phyloP scores from a whole-genome alignment of 768 basidiomycete species.

The Rhodosporidiobolus sp. region DNA sequence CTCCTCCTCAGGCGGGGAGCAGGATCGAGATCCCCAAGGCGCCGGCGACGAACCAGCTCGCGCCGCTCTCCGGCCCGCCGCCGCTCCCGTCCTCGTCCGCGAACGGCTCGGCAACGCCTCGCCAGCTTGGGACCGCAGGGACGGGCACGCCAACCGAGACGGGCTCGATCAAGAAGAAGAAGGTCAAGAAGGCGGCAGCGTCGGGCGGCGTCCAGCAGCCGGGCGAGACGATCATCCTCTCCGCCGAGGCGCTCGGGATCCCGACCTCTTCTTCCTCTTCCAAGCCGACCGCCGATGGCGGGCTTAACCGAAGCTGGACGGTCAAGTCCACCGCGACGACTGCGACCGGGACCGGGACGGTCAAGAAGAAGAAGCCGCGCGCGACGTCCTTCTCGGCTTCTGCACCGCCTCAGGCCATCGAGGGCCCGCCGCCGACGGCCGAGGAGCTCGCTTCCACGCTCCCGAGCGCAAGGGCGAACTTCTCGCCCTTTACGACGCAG shows the following conservation, averaged over 20 bases:
- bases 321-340: slow-evolving; percentile 20
- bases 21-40: slow-evolving; percentile 2
- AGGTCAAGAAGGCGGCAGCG: slow-evolving; percentile 12
- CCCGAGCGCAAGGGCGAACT: slow-evolving; percentile 4
- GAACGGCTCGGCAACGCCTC: neutral
- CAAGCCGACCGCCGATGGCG: neutral
- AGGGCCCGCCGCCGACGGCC: slow-evolving; percentile 6
- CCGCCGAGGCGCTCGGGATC: slow-evolving; percentile 34
- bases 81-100: neutral
- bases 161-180: slow-evolving; percentile 23
- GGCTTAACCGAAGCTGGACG: neutral
- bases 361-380: slow-evolving; percentile 28
- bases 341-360: neutral
- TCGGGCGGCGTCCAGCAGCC: slow-evolving; percentile 5
- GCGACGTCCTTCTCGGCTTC: neutral
- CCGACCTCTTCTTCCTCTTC: slow-evolving; percentile 6
- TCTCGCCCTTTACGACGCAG: slow-evolving; percentile 11
- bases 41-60: slow-evolving; percentile 2
- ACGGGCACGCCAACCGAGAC: neutral
- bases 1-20: neutral
- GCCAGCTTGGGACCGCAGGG: neutral
- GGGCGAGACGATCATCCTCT: slow-evolving; percentile 27
- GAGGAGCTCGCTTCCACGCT: slow-evolving; percentile 31
- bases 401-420: neutral
- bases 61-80: neutral